Conservation (phyloP, 2,329 filamentous ascomycete species). For the Juglanconis oblonga region DNA sequence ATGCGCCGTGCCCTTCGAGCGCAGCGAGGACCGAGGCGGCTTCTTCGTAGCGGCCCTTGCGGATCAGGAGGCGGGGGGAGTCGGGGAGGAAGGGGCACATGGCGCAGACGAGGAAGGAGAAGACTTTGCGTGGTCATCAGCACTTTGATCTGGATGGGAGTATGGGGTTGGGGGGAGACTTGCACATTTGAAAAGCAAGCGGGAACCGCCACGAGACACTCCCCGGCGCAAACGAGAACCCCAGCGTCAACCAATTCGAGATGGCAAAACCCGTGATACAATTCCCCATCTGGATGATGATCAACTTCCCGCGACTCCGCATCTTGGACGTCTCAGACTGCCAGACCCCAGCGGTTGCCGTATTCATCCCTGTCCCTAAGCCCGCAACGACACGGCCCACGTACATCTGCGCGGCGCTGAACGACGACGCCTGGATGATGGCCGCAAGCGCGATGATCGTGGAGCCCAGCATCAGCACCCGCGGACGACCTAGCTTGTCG, state of each 20-base stretch:
- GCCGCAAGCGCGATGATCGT: constrained; percentile 20
- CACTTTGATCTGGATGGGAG: constrained; percentile 14
- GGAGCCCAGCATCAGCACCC: constrained; percentile 22
- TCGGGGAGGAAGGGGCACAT: constrained; percentile 22
- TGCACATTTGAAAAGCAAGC: constrained; percentile 29
- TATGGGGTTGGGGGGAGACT: constrained; percentile 16
- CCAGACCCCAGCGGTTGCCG: constrained; percentile 20
- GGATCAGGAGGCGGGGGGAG: constrained; percentile 22
- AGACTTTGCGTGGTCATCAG: constrained; percentile 28
- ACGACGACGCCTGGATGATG: constrained; percentile 17
- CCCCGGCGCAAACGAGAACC: constrained; percentile 20
- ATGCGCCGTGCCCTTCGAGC: constrained; percentile 28
- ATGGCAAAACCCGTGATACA: constrained; percentile 38
- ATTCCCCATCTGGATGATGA: constrained; percentile 28
- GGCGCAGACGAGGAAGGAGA: constrained; percentile 28
- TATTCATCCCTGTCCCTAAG: constrained; percentile 22
- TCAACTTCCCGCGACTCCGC: constrained; percentile 22
- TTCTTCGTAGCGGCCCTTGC: constrained; percentile 21
- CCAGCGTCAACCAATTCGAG: constrained; percentile 26
- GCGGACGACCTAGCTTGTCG: constrained; percentile 22
- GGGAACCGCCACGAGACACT: constrained; percentile 22
- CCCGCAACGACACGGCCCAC: constrained; percentile 19
- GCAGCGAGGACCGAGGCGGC: constrained; percentile 22
- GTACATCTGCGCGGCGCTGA: constrained; percentile 19
- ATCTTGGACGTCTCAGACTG: constrained; percentile 23